Evolutionary conservation across 2,329 filamentous ascomycete genomes (phyloP).

Genomic region (Curvularia sp.): DNA sequence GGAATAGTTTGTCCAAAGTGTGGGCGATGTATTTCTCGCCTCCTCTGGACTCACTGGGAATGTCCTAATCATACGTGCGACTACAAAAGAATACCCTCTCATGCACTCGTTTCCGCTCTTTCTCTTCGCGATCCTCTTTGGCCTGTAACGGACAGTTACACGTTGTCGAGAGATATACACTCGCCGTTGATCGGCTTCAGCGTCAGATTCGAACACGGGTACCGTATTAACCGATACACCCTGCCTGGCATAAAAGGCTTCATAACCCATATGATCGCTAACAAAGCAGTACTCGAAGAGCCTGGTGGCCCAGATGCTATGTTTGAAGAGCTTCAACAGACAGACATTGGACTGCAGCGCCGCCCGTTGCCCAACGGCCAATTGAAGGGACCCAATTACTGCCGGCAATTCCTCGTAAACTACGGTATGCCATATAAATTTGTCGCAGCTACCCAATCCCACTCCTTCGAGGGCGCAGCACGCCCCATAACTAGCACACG

Average conservation of each 20-base stretch:
- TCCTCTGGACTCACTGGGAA: slow-evolving; percentile 67
- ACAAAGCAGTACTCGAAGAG: slow-evolving; percentile 59
- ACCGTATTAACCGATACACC: slow-evolving; percentile 55
- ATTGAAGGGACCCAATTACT: slow-evolving; percentile 56
- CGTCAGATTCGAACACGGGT: slow-evolving; percentile 49
- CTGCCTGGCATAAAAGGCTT: slow-evolving; percentile 56
- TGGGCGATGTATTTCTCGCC: slow-evolving; percentile 65
- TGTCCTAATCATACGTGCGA: slow-evolving; percentile 63
- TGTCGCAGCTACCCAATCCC: slow-evolving; percentile 58
- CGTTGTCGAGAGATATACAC: slow-evolving; percentile 38
- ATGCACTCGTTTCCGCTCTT: slow-evolving; percentile 37
- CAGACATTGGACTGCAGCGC: slow-evolving; percentile 48
- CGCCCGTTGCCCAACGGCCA: slow-evolving; percentile 20
- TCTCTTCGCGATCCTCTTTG: slow-evolving; percentile 46
- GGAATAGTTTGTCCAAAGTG: slow-evolving; percentile 73
- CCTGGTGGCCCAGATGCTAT: slow-evolving; percentile 66
- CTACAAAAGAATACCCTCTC: slow-evolving; percentile 52
- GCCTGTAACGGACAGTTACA: slow-evolving; percentile 46
- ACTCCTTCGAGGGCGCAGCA: slow-evolving; percentile 38
- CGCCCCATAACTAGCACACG: slow-evolving; percentile 59
- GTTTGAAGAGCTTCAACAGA: slow-evolving; percentile 57
- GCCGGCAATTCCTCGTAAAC: slow-evolving; percentile 62
- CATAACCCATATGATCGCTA: slow-evolving; percentile 65
- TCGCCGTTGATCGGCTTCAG: slow-evolving; percentile 41
- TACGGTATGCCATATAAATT: slow-evolving; percentile 73